Conservation (phyloP, 2,329 filamentous ascomycete species). For the Chaetomiaceae sp. region DNA sequence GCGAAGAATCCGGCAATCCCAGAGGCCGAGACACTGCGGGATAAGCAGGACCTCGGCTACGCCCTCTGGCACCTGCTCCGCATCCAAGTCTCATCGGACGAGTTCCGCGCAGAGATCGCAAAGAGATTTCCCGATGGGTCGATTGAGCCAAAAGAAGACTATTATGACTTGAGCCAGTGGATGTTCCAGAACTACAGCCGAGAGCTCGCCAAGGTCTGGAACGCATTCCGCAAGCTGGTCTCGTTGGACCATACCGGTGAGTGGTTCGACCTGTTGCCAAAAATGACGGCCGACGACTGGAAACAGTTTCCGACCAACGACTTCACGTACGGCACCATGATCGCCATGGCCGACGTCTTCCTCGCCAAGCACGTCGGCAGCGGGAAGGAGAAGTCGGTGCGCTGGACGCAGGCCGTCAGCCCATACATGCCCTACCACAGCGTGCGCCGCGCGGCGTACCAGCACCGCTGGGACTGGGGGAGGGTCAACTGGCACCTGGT, state of each 20-base stretch:
- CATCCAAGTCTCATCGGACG: background rate
- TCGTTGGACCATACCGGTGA: background rate
- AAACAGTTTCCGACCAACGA: background rate
- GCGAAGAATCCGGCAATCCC: background rate
- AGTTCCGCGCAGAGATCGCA: too few relatives aligned
- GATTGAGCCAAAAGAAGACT: background rate
- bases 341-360: constrained; percentile 7
- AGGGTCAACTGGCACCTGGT: background rate
- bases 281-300: background rate
- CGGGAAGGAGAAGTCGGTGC: background rate
- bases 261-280: background rate
- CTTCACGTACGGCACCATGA: constrained; percentile 4
- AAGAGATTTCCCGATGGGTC: too few relatives aligned
- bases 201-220: background rate
- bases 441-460: background rate
- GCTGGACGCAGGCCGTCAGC: constrained; percentile 1
- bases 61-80: background rate
- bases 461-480: background rate
- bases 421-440: constrained; percentile 1
- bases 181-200: background rate
- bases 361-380: background rate
- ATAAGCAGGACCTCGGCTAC: constrained; percentile 9
- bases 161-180: background rate
- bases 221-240: background rate
- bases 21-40: constrained; percentile 4